Conservation (phyloP, 2,329 filamentous ascomycete species). For the Clarireedia hainanense region DNA sequence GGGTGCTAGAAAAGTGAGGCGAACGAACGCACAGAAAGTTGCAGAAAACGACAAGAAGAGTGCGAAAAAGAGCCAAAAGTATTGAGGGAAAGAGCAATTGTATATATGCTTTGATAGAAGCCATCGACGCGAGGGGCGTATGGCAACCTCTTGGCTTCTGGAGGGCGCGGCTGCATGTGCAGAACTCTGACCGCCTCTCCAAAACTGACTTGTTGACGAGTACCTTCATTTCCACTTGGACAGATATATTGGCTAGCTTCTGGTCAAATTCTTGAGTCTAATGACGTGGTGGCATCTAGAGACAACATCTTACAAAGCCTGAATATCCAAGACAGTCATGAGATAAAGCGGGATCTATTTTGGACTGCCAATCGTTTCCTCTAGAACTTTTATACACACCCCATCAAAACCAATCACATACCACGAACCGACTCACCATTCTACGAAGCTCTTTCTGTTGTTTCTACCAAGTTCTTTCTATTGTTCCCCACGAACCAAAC, state of each 20-base stretch:
- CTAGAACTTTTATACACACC: no score
- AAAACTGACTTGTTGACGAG: no score
- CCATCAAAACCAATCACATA: background rate
- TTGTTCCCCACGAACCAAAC: background rate
- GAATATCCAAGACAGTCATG: no score
- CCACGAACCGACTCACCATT: background rate
- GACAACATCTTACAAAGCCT: no score
- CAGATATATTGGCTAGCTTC: no score
- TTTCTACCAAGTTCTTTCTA: background rate
- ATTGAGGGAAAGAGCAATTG: background rate
- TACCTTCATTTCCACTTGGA: no score
- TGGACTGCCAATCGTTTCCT: no score
- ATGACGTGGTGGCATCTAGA: no score
- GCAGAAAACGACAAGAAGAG: background rate
- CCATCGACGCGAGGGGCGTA: background rate
- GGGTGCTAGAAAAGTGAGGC: background rate
- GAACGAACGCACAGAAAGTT: background rate
- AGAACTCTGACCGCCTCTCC: no score
- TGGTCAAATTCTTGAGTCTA: no score
- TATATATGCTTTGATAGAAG: background rate
- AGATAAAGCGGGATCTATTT: no score
- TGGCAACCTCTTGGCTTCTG: background rate
- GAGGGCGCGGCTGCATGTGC: no score
- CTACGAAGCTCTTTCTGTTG: background rate
- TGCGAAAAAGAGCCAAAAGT: conserved; percentile 1